phyloP scores from a whole-genome alignment of 1,284 basidiomycete species.

The Puccinia triticina region DNA sequence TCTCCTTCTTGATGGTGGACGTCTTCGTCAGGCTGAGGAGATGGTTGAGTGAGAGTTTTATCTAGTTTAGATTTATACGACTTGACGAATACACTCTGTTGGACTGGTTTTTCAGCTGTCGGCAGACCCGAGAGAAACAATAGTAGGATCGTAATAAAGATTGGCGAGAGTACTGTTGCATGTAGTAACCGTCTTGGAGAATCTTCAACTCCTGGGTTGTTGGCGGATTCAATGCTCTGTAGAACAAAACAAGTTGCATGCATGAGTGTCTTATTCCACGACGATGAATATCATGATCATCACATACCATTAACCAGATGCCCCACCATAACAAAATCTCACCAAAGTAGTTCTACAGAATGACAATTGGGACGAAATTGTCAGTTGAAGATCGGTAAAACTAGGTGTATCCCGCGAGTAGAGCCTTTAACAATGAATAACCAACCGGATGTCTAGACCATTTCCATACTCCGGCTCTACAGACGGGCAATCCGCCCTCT shows the following conservation, averaged over 20 bases:
- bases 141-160: slow-evolving; percentile 61
- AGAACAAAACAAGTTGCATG: background rate
- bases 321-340: slow-evolving; percentile 49
- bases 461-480: slow-evolving; percentile 32
- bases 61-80: slow-evolving; percentile 63
- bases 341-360: slow-evolving; percentile 38
- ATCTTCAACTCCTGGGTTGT: slow-evolving; percentile 11
- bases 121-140: slow-evolving; percentile 73
- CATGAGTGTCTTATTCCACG: background rate
- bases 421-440: background rate
- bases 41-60: slow-evolving; percentile 30
- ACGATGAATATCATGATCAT: background rate
- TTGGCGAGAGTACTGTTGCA: slow-evolving; percentile 57
- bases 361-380: background rate
- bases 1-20: slow-evolving; percentile 54
- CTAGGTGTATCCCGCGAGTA: background rate
- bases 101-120: slow-evolving; percentile 72
- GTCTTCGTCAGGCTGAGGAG: slow-evolving; percentile 18
- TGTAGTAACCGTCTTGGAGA: slow-evolving; percentile 4
- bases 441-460: slow-evolving; percentile 45
- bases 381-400: background rate
- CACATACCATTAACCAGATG: slow-evolving; percentile 46
- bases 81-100: slow-evolving; percentile 70
- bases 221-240: slow-evolving; percentile 55
- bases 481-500: background rate